Evolutionary conservation across 305 asterid species (phyloP).

Genomic region (Ilex paraguariensis): DNA sequence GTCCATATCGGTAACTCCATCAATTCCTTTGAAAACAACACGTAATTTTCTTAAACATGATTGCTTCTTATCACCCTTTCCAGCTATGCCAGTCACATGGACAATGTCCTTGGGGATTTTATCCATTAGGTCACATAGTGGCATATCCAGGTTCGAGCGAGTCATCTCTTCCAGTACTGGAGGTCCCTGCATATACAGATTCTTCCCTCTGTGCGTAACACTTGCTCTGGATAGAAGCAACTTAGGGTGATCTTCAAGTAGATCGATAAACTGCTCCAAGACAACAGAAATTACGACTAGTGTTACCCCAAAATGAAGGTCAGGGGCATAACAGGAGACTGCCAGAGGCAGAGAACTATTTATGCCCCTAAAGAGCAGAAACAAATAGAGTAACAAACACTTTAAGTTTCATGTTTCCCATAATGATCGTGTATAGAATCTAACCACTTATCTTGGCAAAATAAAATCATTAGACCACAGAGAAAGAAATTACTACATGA

Average conservation of each 20-base stretch:
- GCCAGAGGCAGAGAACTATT: too few species aligned
- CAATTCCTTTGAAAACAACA: slow-evolving; percentile 60
- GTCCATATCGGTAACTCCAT: slow-evolving; percentile 61
- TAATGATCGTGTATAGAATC: too few species aligned
- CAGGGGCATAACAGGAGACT: too few species aligned
- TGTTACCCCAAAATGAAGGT: background rate
- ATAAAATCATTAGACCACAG: too few species aligned
- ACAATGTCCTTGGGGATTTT: slow-evolving; percentile 48
- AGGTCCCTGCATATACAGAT: slow-evolving; percentile 96
- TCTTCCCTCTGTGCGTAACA: slow-evolving; percentile 67
- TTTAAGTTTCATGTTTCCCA: too few species aligned
- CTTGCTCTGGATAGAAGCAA: slow-evolving; percentile 75
- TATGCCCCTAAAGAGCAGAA: background rate
- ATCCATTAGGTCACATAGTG: slow-evolving; percentile 73
- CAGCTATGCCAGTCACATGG: slow-evolving; percentile 74
- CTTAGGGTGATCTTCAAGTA: slow-evolving; percentile 76
- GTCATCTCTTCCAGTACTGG: slow-evolving; percentile 91
- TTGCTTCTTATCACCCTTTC: slow-evolving; percentile 81
- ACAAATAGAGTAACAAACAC: background rate
- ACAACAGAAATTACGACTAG: slow-evolving; percentile 10
- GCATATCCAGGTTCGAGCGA: slow-evolving; percentile 59
- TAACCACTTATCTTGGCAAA: too few species aligned
- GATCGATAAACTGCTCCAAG: slow-evolving; percentile 69
- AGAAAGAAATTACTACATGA: too few species aligned
- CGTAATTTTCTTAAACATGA: slow-evolving; percentile 79